phyloP scores from a whole-genome alignment of 768 basidiomycete genomes.

The Hypsizygus marmoreus region DNA sequence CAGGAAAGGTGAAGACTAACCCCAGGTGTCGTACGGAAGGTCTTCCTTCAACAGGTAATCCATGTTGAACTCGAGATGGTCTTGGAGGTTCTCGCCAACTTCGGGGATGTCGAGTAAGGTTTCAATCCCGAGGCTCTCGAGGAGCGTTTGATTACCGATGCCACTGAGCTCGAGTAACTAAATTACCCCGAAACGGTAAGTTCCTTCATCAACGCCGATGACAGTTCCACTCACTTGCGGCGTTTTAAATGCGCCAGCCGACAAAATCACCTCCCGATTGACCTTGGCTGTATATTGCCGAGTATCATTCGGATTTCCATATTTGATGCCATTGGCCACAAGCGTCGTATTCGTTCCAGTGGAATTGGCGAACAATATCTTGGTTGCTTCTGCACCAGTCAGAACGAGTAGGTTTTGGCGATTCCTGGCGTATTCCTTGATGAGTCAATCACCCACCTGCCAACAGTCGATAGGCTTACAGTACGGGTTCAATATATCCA shows the following conservation, averaged over 20 bases:
- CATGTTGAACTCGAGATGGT: conserved; percentile 21
- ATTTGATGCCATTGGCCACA: conserved; percentile 45
- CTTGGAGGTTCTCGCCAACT: conserved; percentile 49
- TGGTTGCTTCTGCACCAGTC: conserved; percentile 29
- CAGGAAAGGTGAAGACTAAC: not conserved
- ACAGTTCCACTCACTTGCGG: conserved; percentile 1
- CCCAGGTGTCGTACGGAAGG: conserved; percentile 13
- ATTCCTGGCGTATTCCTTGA: not conserved
- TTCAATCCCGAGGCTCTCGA: conserved; percentile 37
- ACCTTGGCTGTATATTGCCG: conserved; percentile 35
- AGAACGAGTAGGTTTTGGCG: conserved; percentile 35
- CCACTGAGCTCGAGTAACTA: conserved; percentile 49
- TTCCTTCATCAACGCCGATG: not conserved
- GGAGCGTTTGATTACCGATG: conserved; percentile 43
- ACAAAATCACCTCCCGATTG: conserved; percentile 50
- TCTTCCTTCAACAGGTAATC: conserved; percentile 17
- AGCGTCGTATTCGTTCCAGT: too few relatives aligned
- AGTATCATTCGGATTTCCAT: conserved; percentile 27
- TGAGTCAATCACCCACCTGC: not conserved
- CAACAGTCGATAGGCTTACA: not conserved
- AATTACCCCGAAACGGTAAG: too few relatives aligned
- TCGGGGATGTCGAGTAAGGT: conserved; percentile 39
- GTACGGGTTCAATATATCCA: conserved; percentile 15
- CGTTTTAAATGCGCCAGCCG: conserved; percentile 29
- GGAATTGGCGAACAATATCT: conserved; percentile 22